Evolutionary conservation across 1,139 yeast species (phyloP), one percentile per base, ranked within the genome.

Genomic region (Arxiozyma bovina): DNA sequence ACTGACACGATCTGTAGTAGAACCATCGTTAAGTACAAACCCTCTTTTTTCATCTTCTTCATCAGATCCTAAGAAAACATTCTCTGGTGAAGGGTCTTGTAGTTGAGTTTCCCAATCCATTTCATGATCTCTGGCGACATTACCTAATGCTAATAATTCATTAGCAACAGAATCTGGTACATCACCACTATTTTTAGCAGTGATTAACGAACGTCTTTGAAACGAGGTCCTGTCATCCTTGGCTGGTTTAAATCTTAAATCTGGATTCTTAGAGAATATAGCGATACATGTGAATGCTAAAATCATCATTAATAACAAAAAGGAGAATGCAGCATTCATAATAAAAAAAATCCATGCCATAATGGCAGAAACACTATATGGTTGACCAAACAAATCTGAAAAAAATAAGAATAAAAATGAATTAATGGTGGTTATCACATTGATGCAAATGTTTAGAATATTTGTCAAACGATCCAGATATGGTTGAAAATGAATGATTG

Each of bases 291-390:
- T 77, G 61, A 83, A 81, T 0, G 79, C 79, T 57, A 86, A 74
- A 60, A 85, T 81, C 73, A 83, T 69, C 50, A 85, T 60, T 66
- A 87, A 75, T 55, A 87, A 73, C 51, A 85, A 75, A 58, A 85
- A 77, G 9, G 90, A 79, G 62, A 85, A 85, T 1, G 87, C 89
- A 1, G 93, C 94, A 69, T 87, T 87, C 67, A 86, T 69, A 55
- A 87, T 77, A 65, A 87, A 87, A 68, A 85, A 86, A 1, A 87
- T 77, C 83, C 91, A 82, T 1, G 89, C 95, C 88, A 86, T 83
- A 53, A 87, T 79, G 4, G 91, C 83, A 18, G 81, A 75, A 18
- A 84, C 93, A 20, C 77, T 77, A 18, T 81, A 81, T 11, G 84
- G 78, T 70, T 85, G 89, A 48, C 83, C 82, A 66, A 84, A 86